A percentile compares a stretch with the other conserved stretches of the same genome.
Conservation (phyloP, 2,329 filamentous ascomycete species). For the Sporothrix globosa region DNA sequence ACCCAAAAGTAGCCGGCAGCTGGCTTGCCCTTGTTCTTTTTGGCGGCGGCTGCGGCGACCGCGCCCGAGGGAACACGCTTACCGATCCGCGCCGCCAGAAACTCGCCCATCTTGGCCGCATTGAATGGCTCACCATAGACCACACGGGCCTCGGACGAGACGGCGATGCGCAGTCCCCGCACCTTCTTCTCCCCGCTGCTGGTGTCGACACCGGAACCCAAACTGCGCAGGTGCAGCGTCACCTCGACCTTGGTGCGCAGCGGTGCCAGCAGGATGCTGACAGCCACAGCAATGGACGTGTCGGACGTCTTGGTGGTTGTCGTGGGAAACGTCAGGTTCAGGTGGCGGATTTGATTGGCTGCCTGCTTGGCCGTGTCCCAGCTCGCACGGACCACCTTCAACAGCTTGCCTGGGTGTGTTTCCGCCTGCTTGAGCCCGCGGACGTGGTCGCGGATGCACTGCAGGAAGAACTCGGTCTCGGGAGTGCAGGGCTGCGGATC, state of each 20-base stretch:
- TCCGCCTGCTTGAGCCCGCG: constrained; percentile 62
- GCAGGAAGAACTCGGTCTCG: constrained; percentile 75
- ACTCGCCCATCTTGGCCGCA: constrained; percentile 73
- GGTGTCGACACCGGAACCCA: constrained; percentile 36
- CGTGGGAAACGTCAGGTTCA: constrained; percentile 68
- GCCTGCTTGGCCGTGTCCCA: constrained; percentile 69
- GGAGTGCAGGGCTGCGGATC: constrained; percentile 60
- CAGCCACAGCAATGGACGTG: constrained; percentile 63
- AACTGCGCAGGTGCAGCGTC: constrained; percentile 54
- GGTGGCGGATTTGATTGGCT: constrained; percentile 61
- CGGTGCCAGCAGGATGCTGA: constrained; percentile 64
- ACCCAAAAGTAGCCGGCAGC: constrained; percentile 52
- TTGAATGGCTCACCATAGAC: constrained; percentile 81
- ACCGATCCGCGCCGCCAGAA: constrained; percentile 61
- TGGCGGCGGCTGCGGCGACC: constrained; percentile 33
- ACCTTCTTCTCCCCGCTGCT: constrained; percentile 44
- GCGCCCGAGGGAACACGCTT: constrained; percentile 40
- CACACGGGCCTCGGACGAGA: constrained; percentile 62
- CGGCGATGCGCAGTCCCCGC: constrained; percentile 48
- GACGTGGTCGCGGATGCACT: constrained; percentile 70
- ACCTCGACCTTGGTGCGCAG: constrained; percentile 71
- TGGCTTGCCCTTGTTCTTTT: constrained; percentile 40
- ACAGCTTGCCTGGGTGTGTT: constrained; percentile 60
- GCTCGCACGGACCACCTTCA: constrained; percentile 60
- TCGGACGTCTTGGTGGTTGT: constrained; percentile 66